Percentiles rank a stretch among this genome's conserved stretches.
phyloP scores from a whole-genome alignment of 2,329 filamentous ascomycete species.

The Rutstroemia sp. region DNA sequence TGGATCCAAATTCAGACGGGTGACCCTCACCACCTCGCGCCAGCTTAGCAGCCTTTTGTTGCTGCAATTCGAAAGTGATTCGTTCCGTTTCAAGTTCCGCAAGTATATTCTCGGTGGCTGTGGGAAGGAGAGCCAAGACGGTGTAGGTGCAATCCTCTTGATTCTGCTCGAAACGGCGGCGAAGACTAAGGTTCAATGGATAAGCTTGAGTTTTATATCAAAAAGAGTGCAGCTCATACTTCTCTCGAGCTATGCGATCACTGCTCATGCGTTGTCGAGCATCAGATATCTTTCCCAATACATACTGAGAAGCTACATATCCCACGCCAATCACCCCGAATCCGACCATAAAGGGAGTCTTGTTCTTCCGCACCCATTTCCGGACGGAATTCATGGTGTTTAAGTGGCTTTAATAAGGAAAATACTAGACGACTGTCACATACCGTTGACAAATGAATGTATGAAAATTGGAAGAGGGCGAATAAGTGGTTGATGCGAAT shows the following conservation, averaged over 20 bases:
- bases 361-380: slow-evolving; percentile 88
- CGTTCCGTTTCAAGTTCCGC: slow-evolving; percentile 84
- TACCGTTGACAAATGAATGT: slow-evolving; percentile 11
- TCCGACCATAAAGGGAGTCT: slow-evolving; percentile 81
- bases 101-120: slow-evolving; percentile 82
- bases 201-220: slow-evolving; percentile 9
- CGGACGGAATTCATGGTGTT: slow-evolving; percentile 58
- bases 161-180: slow-evolving; percentile 95
- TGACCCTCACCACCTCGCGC: slow-evolving; percentile 48
- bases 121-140: slow-evolving; percentile 89
- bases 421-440: slow-evolving; percentile 11
- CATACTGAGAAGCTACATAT: slow-evolving; percentile 89
- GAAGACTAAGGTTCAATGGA: slow-evolving; percentile 52
- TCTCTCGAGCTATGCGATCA: slow-evolving; percentile 92
- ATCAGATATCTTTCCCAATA: slow-evolving; percentile 83
- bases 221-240: slow-evolving; percentile 49
- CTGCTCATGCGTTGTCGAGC: slow-evolving; percentile 94
- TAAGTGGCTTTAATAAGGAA: not conserved
- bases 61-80: slow-evolving; percentile 87
- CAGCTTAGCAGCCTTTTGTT: slow-evolving; percentile 74
- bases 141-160: slow-evolving; percentile 98
- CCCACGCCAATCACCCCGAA: slow-evolving; percentile 81
- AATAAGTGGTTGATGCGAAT: not conserved
- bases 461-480: not conserved
- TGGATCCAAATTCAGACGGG: slow-evolving; percentile 34